These are phyloP conservation scores for Stachybotrys echinatus DNA, from an alignment of 2,329 filamentous ascomycete genomes.

Conservation along the genomic window DNA sequence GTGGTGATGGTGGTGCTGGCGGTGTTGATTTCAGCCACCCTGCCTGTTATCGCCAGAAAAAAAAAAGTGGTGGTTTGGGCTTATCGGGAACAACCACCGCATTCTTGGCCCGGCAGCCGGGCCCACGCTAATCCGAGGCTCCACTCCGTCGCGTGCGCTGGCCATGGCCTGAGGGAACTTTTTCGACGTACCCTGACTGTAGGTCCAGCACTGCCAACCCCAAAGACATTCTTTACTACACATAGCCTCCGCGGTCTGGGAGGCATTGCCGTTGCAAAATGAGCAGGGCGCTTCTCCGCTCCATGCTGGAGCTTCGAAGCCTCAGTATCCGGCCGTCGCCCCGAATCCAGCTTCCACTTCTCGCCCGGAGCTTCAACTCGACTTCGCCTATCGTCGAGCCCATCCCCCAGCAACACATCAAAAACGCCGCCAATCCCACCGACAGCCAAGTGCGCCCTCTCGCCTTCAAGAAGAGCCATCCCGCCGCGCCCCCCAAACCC, in stretches of 20 bases:
- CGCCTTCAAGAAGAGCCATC: conserved; percentile 35
- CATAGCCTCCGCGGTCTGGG: conserved; percentile 15
- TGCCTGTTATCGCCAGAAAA: conserved; percentile 8
- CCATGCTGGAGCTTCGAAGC: conserved; percentile 54
- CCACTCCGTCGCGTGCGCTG: not conserved
- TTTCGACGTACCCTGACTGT: conserved; percentile 8
- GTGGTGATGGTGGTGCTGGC: conserved; percentile 6
- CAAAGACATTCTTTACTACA: conserved; percentile 10
- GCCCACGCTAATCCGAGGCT: conserved; percentile 25
- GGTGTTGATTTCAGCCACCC: not conserved
- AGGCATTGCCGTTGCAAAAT: conserved; percentile 29
- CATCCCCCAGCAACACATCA: conserved; percentile 22
- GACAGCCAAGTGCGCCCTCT: conserved; percentile 23
- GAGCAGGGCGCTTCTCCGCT: conserved; percentile 59
- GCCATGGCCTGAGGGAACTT: conserved; percentile 15
- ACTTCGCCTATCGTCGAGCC: conserved; percentile 44
- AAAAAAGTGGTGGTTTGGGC: conserved; percentile 22
- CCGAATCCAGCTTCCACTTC: conserved; percentile 18
- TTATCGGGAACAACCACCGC: not conserved
- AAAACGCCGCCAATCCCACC: conserved; percentile 32
- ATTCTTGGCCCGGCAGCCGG: conserved; percentile 20
- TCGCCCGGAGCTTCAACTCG: conserved; percentile 20
- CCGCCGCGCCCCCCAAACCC: conserved; percentile 24
- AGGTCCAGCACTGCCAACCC: not conserved
- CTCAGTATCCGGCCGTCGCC: conserved; percentile 21